Conservation (phyloP, 2,329 filamentous ascomycete genomes). For the Ophiobolus disseminans region DNA sequence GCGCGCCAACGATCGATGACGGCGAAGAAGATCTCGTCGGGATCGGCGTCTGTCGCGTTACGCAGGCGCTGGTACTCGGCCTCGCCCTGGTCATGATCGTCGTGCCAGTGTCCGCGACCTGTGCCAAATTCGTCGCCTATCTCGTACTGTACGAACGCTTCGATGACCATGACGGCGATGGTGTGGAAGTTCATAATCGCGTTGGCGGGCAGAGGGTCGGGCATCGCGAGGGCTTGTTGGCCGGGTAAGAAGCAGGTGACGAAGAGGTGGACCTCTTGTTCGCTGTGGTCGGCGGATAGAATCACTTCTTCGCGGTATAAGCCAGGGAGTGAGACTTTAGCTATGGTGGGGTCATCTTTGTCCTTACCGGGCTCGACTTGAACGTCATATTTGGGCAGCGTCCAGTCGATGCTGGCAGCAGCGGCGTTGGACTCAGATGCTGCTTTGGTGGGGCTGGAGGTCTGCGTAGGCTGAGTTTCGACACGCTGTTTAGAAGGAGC, state of each 20-base stretch:
- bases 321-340: slow-evolving; percentile 48
- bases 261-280: slow-evolving; percentile 36
- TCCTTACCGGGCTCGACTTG: slow-evolving; percentile 14
- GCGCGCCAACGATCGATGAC: slow-evolving; percentile 43
- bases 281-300: slow-evolving; percentile 32
- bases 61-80: slow-evolving; percentile 12
- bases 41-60: slow-evolving; percentile 21
- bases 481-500: background rate
- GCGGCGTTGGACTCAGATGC: background rate
- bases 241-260: slow-evolving; percentile 37
- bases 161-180: slow-evolving; percentile 41
- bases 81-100: slow-evolving; percentile 4
- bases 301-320: slow-evolving; percentile 44
- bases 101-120: slow-evolving; percentile 16
- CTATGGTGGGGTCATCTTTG: slow-evolving; percentile 15
- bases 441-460: too few species aligned
- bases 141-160: slow-evolving; percentile 33
- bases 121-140: slow-evolving; percentile 30
- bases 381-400: slow-evolving; percentile 26
- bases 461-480: background rate
- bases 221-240: slow-evolving; percentile 22
- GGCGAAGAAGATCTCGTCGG: slow-evolving; percentile 43
- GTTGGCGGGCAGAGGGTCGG: slow-evolving; percentile 27
- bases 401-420: slow-evolving; percentile 25
- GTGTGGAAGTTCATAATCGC: slow-evolving; percentile 45